These are phyloP conservation scores for Monotropa hypopitys DNA, from an alignment of 179 eudicot species.

Conservation along the genomic window DNA sequence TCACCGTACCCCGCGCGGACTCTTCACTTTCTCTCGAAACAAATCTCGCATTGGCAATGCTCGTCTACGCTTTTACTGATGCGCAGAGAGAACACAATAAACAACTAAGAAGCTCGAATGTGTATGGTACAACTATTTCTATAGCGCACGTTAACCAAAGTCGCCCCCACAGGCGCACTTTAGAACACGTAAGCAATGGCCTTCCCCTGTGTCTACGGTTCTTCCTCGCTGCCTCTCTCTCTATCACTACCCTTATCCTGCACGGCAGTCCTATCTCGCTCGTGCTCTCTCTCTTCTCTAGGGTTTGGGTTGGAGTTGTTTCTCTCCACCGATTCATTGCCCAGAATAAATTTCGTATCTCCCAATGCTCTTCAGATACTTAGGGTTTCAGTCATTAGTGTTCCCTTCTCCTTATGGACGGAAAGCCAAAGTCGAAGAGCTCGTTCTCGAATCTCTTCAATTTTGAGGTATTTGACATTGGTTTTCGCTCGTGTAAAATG, in stretches of 20 bases:
- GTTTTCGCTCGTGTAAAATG: neutral
- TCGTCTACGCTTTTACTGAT: neutral
- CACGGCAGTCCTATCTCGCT: constrained; percentile 19
- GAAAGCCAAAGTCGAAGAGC: constrained; percentile 18
- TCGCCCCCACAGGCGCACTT: constrained; percentile 21
- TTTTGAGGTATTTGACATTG: constrained; percentile 41
- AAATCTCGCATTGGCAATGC: neutral
- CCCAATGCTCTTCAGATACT: constrained; percentile 14
- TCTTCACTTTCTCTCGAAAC: neutral
- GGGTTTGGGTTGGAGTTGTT: constrained; percentile 26
- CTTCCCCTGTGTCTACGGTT: constrained; percentile 16
- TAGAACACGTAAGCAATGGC: constrained; percentile 23
- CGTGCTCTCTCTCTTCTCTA: constrained; percentile 12
- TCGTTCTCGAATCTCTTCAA: constrained; percentile 46
- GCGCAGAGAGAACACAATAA: neutral
- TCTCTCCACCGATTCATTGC: neutral
- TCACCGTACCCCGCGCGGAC: neutral
- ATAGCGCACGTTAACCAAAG: constrained; percentile 13
- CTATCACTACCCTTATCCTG: constrained; percentile 30
- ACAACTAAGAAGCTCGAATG: neutral
- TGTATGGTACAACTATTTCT: neutral
- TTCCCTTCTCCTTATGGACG: constrained; percentile 28
- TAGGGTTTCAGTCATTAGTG: constrained; percentile 5
- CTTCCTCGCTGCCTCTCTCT: constrained; percentile 13
- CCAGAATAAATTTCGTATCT: neutral